Evolutionary conservation across 495 filamentous ascomycete species (phyloP).

Genomic region (Penicillium longicatenatum): DNA sequence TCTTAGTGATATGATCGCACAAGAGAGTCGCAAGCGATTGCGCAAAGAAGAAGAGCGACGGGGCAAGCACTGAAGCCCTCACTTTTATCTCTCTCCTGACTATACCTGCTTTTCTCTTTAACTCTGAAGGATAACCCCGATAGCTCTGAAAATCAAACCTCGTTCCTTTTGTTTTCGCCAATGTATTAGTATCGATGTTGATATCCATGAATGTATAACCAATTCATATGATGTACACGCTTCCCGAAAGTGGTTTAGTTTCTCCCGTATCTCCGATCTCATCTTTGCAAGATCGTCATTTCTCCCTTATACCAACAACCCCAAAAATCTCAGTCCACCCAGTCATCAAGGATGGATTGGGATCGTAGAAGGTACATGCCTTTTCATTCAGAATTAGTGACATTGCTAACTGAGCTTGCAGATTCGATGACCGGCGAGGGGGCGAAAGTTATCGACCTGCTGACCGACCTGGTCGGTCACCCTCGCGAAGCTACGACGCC

Average conservation of each 20-base stretch:
- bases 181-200: background rate
- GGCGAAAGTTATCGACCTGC: slow-evolving; percentile 57
- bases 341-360: slow-evolving; percentile 43
- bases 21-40: slow-evolving; percentile 84
- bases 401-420: slow-evolving; percentile 13
- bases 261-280: background rate
- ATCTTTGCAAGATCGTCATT: background rate
- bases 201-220: no score
- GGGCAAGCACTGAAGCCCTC: slow-evolving; percentile 43
- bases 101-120: background rate
- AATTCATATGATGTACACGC: background rate
- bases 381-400: background rate
- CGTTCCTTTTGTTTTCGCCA: background rate
- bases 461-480: slow-evolving; percentile 38
- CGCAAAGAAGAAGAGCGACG: slow-evolving; percentile 81
- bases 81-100: background rate
- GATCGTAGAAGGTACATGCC: slow-evolving; percentile 49
- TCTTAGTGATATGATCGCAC: slow-evolving; percentile 94
- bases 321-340: background rate
- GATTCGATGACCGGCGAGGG: slow-evolving; percentile 56
- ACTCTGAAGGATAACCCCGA: background rate
- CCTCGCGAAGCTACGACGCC: slow-evolving; percentile 39
- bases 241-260: background rate
- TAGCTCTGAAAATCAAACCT: background rate
- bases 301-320: background rate